Evolutionary conservation across 1,284 basidiomycete species (phyloP), one percentile per base, ranked within the genome.

Genomic region (Ustilago xerochloae): DNA sequence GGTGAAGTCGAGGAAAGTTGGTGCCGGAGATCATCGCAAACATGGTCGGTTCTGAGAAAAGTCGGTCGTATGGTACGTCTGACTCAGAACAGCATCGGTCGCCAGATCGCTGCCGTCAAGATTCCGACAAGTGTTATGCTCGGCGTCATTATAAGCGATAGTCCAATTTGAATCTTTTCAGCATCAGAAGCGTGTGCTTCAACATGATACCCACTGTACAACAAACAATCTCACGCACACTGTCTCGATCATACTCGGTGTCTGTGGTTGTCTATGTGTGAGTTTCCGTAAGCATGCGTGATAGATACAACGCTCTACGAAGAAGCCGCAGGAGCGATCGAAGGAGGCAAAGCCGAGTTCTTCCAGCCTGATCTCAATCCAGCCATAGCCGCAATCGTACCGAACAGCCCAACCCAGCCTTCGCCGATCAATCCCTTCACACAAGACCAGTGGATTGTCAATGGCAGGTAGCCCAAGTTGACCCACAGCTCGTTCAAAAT

Each of bases 381-480:
- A 7, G 80, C 79, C 38, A 74, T 59, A 1, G 73, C 81, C 9
- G 82, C 82, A 36, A 84, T 79, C 8, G 80, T 80, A 36, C 82
- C 82, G 41, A 84, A 84, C 28, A 84, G 46, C 24, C 82, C 82
- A 13, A 83, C 81, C 80, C 80, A 81, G 4, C 74, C 74, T 7
- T 84, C 82, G 15, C 61, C 52, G 32, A 84, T 71, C 41, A 84
- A 45, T 7, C 82, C 82, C 15, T 53, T 54, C 0, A 77, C 47
- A 43, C 55, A 63, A 16, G 78, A 80, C 93, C 92, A 94, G 82
- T 94, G 93, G 51, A 93, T 84, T 4, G 93, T 92, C 58, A 93
- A 84, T 4, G 93, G 93, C 38, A 93, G 85, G 82, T 93, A 91
- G 30, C 89, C 90, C 5, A 91, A 67, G 79, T 93, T 94, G 47